Conservation (phyloP, 768 basidiomycete species). For the Phaffia australis region DNA sequence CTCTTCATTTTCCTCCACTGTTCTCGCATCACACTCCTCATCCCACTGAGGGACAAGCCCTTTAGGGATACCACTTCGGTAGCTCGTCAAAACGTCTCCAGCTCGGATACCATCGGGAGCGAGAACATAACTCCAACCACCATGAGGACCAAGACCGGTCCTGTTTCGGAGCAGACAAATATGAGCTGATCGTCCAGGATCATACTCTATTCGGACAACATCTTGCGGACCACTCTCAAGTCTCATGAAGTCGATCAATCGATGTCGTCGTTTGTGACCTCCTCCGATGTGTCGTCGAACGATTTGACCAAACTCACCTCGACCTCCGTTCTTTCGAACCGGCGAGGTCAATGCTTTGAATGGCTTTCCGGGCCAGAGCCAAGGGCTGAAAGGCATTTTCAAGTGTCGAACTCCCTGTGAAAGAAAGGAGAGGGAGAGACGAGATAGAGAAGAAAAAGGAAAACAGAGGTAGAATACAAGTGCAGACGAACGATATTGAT, state of each 20-base stretch:
- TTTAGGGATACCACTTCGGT: slow-evolving; percentile 66
- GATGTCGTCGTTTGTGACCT: slow-evolving; percentile 75
- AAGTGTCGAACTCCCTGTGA: slow-evolving; percentile 20
- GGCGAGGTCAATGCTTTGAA: slow-evolving; percentile 69
- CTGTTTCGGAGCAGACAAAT: slow-evolving; percentile 64
- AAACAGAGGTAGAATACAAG: slow-evolving; percentile 1
- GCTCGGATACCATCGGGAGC: slow-evolving; percentile 81
- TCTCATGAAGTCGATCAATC: slow-evolving; percentile 75
- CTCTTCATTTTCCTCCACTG: background rate
- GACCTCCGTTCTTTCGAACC: slow-evolving; percentile 71
- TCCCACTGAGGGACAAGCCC: slow-evolving; percentile 53
- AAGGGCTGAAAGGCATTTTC: slow-evolving; percentile 26
- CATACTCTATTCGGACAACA: slow-evolving; percentile 90
- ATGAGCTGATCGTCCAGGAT: slow-evolving; percentile 85
- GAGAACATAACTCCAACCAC: slow-evolving; percentile 75
- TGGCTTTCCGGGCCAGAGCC: slow-evolving; percentile 51
- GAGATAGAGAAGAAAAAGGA: background rate
- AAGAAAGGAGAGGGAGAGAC: background rate
- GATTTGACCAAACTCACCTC: slow-evolving; percentile 70
- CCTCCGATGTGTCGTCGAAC: slow-evolving; percentile 84
- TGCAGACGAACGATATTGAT: background rate
- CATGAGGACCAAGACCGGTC: slow-evolving; percentile 22
- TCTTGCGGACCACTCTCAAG: slow-evolving; percentile 69
- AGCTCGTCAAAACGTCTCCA: slow-evolving; percentile 78
- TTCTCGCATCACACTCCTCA: slow-evolving; percentile 27